These are phyloP conservation scores for Diutina ranongensis DNA, from an alignment of 1,139 yeast genomes.

Conservation along the genomic window DNA sequence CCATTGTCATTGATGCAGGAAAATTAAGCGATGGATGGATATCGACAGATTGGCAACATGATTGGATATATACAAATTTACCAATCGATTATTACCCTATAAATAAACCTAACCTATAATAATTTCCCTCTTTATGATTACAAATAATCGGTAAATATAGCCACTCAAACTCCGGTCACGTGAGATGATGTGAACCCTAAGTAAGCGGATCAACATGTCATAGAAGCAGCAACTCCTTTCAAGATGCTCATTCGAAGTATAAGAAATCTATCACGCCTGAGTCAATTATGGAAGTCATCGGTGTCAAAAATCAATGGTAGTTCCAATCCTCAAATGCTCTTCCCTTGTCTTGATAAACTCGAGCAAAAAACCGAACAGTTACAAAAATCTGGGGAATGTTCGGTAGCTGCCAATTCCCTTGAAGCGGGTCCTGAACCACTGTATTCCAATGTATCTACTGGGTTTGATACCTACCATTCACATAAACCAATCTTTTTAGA, in stretches of 20 bases:
- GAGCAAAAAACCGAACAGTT: constrained; percentile 44
- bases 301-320: constrained; percentile 6
- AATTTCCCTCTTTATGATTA: no score
- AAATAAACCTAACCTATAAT: no score
- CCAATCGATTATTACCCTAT: no score
- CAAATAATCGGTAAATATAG: no score
- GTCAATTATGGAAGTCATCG: not conserved
- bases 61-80: no score
- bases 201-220: not conserved
- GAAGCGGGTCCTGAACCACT: constrained; percentile 82
- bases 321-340: constrained; percentile 57
- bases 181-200: not conserved
- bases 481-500: constrained; percentile 57
- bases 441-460: constrained; percentile 59
- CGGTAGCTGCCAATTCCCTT: constrained; percentile 27
- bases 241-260: not conserved
- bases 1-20: no score
- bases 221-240: no score
- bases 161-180: not conserved
- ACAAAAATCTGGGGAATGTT: constrained; percentile 6
- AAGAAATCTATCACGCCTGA: not conserved
- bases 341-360: constrained; percentile 77
- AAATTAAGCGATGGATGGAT: no score
- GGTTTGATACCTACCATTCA: constrained; percentile 50
- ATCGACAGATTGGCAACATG: no score